Evolutionary conservation across 371 early-diverging fungal genomes (phyloP), one percentile per base, ranked within the genome.

Genomic region (Circinella umbellata): DNA sequence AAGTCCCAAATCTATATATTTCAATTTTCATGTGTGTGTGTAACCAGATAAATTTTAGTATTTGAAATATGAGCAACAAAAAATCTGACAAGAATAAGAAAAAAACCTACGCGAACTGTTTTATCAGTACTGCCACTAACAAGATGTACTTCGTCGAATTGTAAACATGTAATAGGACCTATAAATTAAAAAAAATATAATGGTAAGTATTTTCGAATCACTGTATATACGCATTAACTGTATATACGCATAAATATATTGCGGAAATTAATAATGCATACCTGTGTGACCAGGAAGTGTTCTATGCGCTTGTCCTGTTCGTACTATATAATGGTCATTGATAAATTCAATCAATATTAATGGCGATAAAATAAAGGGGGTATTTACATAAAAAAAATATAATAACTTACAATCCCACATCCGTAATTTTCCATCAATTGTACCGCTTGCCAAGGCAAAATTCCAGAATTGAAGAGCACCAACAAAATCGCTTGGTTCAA

Each of bases 391-490:
- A 46, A 10, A 11, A 42, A 42, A 42, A 3, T 3, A 42, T 6
- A n/a, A 63, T 14, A 34, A 85, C 87, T 86, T 85, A 88, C 85
- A 78, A 74, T 95, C 96, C 93, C 94, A 96, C 88, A 96, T 88
- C 61, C 95, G 85, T 48, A 96, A 81, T n/a, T 86, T 86, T 9
- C 96, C 96, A 80, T 95, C 95, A 15, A 86, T 86, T 10, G 95
- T 93, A 17, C 96, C 96, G 17, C 93, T 93, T 20, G 92, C 94
- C 53, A 95, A 77, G 10, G 94, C 94, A 76, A 87, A 90, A 64
- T 92, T 87, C 86, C 89, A 91, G 71, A 93, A 95, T 73, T 95
- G 92, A 42, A 94, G 71, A 1, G 91, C 91, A 4, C 93, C 92
- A 14, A 93, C 78, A 74, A 86, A 91, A 36, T 87, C 86, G 4